Percentiles rank a stretch among this genome's conserved stretches.
Conservation (phyloP, 805 yeast genomes). For the Helenozyma rhizophorensis region DNA sequence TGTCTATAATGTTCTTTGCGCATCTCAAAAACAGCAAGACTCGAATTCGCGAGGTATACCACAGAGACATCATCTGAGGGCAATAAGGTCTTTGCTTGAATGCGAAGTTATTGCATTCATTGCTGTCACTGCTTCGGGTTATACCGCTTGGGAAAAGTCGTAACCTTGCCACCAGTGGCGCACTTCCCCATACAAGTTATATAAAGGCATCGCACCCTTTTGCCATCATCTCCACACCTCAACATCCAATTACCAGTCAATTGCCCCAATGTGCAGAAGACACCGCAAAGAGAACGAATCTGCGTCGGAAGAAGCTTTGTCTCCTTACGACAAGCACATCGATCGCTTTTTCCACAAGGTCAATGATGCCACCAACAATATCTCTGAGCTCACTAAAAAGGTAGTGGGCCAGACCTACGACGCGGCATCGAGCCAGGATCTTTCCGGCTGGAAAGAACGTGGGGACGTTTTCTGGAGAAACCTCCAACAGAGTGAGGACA, state of each 20-base stretch:
- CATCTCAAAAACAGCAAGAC: no score
- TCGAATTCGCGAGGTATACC: no score
- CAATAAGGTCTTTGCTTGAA: no score
- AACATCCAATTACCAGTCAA: not conserved
- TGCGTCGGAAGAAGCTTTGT: slow-evolving; percentile 1
- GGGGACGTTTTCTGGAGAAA: not conserved
- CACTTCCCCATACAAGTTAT: no score
- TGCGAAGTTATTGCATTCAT: no score
- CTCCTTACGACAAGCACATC: slow-evolving; percentile 19
- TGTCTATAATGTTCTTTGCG: no score
- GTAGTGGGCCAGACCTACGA: slow-evolving; percentile 17
- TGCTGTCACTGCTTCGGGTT: no score
- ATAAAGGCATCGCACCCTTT: not conserved
- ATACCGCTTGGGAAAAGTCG: no score
- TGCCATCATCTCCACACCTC: not conserved
- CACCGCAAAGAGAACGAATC: not conserved
- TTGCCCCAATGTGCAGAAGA: not conserved
- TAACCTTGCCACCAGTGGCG: not conserved
- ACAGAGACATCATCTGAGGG: no score
- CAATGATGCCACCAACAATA: slow-evolving; percentile 21
- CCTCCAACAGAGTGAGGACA: slow-evolving; percentile 1
- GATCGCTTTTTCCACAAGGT: slow-evolving; percentile 21
- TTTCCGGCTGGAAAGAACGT: slow-evolving; percentile 17
- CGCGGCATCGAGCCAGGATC: slow-evolving; percentile 9
- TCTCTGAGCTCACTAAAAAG: slow-evolving; percentile 24